These are phyloP conservation scores for Mycena galericulata DNA, from an alignment of 768 basidiomycete genomes.

Conservation along the genomic window DNA sequence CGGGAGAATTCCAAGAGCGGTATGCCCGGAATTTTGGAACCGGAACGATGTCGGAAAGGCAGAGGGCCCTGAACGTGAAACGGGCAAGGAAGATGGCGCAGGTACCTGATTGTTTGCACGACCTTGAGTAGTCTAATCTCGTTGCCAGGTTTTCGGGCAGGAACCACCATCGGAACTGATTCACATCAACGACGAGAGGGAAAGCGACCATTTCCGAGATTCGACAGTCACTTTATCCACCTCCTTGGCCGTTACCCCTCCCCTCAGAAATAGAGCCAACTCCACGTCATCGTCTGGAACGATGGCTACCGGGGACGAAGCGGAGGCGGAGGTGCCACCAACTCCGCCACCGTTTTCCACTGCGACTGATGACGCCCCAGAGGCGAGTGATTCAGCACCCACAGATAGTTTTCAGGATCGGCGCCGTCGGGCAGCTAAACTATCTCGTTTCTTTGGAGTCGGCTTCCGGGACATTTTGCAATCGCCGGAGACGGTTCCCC, in stretches of 20 bases:
- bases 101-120: slow-evolving; percentile 43
- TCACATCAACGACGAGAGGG: slow-evolving; percentile 44
- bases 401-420: slow-evolving; percentile 43
- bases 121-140: neutral
- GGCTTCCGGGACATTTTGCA: slow-evolving; percentile 57
- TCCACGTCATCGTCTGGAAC: slow-evolving; percentile 23
- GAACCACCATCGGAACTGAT: slow-evolving; percentile 59
- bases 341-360: slow-evolving; percentile 30
- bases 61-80: slow-evolving; percentile 55
- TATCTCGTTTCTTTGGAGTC: slow-evolving; percentile 70
- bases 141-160: slow-evolving; percentile 60
- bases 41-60: slow-evolving; percentile 43
- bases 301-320: slow-evolving; percentile 1
- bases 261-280: slow-evolving; percentile 29
- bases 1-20: slow-evolving; percentile 36
- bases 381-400: slow-evolving; percentile 1
- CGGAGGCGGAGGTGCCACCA: neutral
- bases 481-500: slow-evolving; percentile 24
- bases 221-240: slow-evolving; percentile 36
- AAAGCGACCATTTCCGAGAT: slow-evolving; percentile 31
- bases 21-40: slow-evolving; percentile 39
- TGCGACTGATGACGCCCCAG: slow-evolving; percentile 3
- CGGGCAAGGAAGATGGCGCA: slow-evolving; percentile 65
- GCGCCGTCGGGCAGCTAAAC: slow-evolving; percentile 63
- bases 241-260: neutral